A percentile compares a stretch with the other conserved stretches of the same genome.
These are phyloP conservation scores for Erysiphe neolycopersici DNA, from an alignment of 2,329 filamentous ascomycete species.

Conservation along the genomic window DNA sequence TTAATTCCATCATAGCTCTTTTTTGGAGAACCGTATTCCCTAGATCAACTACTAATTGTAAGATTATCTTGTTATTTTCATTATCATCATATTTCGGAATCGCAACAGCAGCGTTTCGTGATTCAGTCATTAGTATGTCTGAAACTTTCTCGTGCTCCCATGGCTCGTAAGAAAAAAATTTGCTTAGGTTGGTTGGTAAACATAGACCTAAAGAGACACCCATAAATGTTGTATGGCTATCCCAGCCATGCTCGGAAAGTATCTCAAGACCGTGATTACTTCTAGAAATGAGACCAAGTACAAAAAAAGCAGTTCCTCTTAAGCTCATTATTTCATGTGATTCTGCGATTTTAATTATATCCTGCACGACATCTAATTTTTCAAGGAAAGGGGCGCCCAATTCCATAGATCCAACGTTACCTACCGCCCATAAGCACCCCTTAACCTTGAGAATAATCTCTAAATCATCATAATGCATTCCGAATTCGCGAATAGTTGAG, in stretches of 20 bases:
- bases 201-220: conserved; percentile 72
- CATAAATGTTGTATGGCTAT: conserved; percentile 60
- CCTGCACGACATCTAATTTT: conserved; percentile 61
- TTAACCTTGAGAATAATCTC: conserved; percentile 86
- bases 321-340: conserved; percentile 72
- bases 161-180: conserved; percentile 44
- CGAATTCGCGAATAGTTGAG: conserved; percentile 64
- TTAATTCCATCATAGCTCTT: conserved; percentile 57
- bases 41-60: conserved; percentile 65
- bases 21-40: conserved; percentile 87
- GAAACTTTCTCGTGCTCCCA: conserved; percentile 20
- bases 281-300: conserved; percentile 71
- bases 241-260: conserved; percentile 72
- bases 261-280: conserved; percentile 85
- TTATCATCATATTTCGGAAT: conserved; percentile 28
- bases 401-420: conserved; percentile 96
- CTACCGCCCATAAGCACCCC: conserved; percentile 89
- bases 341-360: conserved; percentile 74
- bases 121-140: conserved; percentile 15
- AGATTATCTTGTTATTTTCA: conserved; percentile 40
- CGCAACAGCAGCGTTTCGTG: conserved; percentile 20
- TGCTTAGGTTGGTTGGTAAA: conserved; percentile 52
- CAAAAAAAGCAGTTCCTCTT: conserved; percentile 88
- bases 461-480: conserved; percentile 56
- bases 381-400: conserved; percentile 85